Evolutionary conservation across 805 yeast species (phyloP).

Genomic region (Cyberlindnera bimundalis): DNA sequence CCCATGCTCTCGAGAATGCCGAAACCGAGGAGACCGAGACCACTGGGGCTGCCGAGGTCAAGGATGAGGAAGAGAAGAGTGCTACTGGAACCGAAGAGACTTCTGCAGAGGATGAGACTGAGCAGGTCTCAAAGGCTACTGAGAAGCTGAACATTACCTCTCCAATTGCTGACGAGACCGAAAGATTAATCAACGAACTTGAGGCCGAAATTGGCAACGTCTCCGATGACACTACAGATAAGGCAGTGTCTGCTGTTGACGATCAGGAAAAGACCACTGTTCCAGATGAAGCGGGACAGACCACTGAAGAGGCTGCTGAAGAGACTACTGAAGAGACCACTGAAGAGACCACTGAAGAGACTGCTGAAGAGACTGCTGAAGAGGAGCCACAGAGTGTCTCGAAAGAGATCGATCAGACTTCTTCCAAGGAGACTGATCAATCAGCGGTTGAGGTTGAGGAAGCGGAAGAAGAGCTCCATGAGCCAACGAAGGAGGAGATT

Average conservation of each 20-base stretch:
- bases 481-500: conserved; percentile 29
- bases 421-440: no score
- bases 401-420: neutral
- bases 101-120: no score
- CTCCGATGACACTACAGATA: neutral
- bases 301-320: neutral
- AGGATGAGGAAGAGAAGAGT: neutral
- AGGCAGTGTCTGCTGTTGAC: neutral
- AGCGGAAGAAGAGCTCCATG: conserved; percentile 24
- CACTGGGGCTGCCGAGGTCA: neutral
- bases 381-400: conserved; percentile 8
- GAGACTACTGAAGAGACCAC: neutral
- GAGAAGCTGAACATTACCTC: neutral
- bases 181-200: conserved; percentile 20
- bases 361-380: neutral
- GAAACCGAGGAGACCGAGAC: no score
- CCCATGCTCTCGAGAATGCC: no score
- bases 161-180: conserved; percentile 22
- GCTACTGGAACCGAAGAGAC: no score
- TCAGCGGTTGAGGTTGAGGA: no score
- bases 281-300: neutral
- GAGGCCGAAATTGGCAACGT: conserved; percentile 17
- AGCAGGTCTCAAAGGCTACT: neutral
- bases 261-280: neutral
- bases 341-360: neutral